These are phyloP conservation scores for Leersia perrieri DNA, from an alignment of 176 grass and related monocot species.

Conservation along the genomic window DNA sequence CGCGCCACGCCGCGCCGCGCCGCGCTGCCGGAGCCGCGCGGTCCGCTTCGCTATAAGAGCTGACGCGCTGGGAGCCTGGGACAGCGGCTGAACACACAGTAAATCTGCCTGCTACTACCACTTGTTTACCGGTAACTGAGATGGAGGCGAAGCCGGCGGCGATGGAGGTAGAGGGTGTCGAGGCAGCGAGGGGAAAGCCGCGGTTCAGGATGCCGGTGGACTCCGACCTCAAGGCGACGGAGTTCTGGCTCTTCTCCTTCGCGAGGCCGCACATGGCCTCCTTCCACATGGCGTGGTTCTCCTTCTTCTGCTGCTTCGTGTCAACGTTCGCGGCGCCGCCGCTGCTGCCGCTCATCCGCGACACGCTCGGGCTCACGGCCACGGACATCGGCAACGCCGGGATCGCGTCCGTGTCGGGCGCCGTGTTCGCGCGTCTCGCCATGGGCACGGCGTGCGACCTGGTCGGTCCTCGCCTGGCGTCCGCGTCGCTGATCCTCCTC, in stretches of 20 bases:
- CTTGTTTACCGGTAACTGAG: neutral
- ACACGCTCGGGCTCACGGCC: slow-evolving; percentile 67
- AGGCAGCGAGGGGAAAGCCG: slow-evolving; percentile 17
- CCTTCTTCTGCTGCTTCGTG: slow-evolving; percentile 98
- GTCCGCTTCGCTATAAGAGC: slow-evolving; percentile 16
- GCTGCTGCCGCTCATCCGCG: slow-evolving; percentile 78
- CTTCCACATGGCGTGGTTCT: slow-evolving; percentile 97
- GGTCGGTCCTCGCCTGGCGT: slow-evolving; percentile 71
- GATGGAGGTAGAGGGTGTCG: slow-evolving; percentile 32
- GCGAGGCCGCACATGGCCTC: slow-evolving; percentile 79
- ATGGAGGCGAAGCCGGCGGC: slow-evolving; percentile 4
- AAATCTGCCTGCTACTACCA: neutral
- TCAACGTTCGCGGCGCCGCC: slow-evolving; percentile 89
- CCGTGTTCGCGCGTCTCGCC: slow-evolving; percentile 80
- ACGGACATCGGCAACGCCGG: slow-evolving; percentile 95
- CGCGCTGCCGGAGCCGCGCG: neutral
- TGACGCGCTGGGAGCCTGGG: neutral
- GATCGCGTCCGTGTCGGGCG: slow-evolving; percentile 86
- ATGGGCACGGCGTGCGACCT: slow-evolving; percentile 97
- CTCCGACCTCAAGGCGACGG: slow-evolving; percentile 85
- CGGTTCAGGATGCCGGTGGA: slow-evolving; percentile 79
- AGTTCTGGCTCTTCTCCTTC: slow-evolving; percentile 92
- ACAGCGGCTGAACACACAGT: neutral
- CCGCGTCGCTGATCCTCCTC: slow-evolving; percentile 69
- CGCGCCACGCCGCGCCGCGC: neutral